Percentiles rank a stretch among this genome's conserved stretches.
phyloP scores from a whole-genome alignment of 768 basidiomycete species.

The Lactifluus rugatus region DNA sequence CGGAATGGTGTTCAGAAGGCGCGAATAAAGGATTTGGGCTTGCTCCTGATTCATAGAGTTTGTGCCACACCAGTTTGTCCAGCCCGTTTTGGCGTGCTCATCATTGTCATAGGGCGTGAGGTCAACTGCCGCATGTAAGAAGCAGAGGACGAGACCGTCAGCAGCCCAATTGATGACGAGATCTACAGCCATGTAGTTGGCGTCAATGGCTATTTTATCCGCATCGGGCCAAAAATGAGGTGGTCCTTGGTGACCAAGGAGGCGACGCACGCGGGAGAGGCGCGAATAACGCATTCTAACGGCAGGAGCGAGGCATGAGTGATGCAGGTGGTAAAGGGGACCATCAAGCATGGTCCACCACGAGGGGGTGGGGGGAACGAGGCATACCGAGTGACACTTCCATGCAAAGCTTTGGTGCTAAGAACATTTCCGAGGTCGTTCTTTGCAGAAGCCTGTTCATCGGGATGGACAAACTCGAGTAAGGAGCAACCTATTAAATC shows the following conservation, averaged over 20 bases:
- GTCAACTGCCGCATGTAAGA: slow-evolving; percentile 78
- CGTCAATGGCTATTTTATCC: slow-evolving; percentile 60
- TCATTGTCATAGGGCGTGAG: slow-evolving; percentile 63
- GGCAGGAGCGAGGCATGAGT: slow-evolving; percentile 16
- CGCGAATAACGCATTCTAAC: slow-evolving; percentile 71
- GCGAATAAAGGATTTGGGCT: slow-evolving; percentile 46
- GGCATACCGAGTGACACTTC: slow-evolving; percentile 67
- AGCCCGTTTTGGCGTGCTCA: slow-evolving; percentile 59
- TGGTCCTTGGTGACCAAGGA: slow-evolving; percentile 59
- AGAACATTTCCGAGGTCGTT: slow-evolving; percentile 67
- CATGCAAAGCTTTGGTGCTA: slow-evolving; percentile 65
- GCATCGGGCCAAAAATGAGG: slow-evolving; percentile 48
- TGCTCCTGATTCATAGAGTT: slow-evolving; percentile 50
- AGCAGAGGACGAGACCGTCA: slow-evolving; percentile 78
- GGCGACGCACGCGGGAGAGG: slow-evolving; percentile 59
- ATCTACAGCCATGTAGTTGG: slow-evolving; percentile 77
- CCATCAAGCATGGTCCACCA: slow-evolving; percentile 12
- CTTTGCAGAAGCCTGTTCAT: slow-evolving; percentile 67
- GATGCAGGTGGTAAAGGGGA: slow-evolving; percentile 14
- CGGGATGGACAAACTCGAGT: slow-evolving; percentile 74
- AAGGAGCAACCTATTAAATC: slow-evolving; percentile 60
- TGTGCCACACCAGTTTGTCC: slow-evolving; percentile 88
- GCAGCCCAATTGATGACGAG: slow-evolving; percentile 87
- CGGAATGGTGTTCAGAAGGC: slow-evolving; percentile 47
- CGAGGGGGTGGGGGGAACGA: slow-evolving; percentile 15